Conservation (phyloP, 1,139 yeast species). For the Blastobotrys arbuscula region DNA sequence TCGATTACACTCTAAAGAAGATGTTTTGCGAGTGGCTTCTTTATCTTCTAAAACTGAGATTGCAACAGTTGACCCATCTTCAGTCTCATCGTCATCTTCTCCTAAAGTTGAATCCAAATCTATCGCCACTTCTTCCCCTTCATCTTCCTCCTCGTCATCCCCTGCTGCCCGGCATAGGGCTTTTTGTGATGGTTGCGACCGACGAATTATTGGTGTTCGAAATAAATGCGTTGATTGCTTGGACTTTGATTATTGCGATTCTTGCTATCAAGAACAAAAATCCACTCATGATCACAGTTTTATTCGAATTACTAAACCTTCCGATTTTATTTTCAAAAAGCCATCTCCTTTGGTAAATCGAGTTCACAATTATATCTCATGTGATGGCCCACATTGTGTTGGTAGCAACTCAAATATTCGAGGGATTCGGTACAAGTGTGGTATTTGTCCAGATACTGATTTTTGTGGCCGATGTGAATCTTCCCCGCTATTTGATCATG, state of each 20-base stretch:
- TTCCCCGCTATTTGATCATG: constrained; percentile 22
- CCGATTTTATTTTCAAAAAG: constrained; percentile 7
- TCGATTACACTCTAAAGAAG: constrained; percentile 14
- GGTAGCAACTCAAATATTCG: constrained; percentile 24
- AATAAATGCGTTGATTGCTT: constrained; percentile 47
- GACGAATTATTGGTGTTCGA: constrained; percentile 29
- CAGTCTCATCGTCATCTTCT: too few species aligned
- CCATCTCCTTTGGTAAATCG: too few species aligned
- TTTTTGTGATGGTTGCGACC: constrained; percentile 23
- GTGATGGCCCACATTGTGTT: constrained; percentile 42
- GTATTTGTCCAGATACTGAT: constrained; percentile 47
- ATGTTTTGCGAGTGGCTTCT: constrained; percentile 7
- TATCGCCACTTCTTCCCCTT: too few species aligned
- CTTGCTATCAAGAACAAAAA: constrained; percentile 31
- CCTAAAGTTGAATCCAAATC: too few species aligned
- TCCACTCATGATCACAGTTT: constrained; percentile 21
- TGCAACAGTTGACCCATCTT: too few species aligned
- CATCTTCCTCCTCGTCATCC: too few species aligned
- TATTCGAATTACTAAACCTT: constrained; percentile 17
- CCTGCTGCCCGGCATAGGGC: constrained; percentile 15
- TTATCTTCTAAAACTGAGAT: too few species aligned
- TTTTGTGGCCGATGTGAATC: constrained; percentile 46
- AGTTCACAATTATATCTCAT: constrained; percentile 26
- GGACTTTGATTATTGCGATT: constrained; percentile 48
- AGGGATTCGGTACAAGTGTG: constrained; percentile 48